A percentile compares a stretch with the other conserved stretches of the same genome.
phyloP scores from a whole-genome alignment of 768 basidiomycete genomes.

The Trametes maxima region DNA sequence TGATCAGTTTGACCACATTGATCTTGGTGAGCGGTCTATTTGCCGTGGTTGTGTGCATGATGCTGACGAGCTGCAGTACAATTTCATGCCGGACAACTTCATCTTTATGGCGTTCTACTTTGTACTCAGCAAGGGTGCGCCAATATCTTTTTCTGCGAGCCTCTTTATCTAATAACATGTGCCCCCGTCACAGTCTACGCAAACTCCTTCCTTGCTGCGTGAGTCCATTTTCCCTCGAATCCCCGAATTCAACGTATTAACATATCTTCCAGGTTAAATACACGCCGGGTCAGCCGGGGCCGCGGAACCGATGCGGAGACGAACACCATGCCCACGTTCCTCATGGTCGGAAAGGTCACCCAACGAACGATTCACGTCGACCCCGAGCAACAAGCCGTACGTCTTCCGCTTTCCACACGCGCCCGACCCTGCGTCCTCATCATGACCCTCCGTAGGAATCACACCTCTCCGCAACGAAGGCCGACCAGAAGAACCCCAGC shows the following conservation, averaged over 20 bases:
- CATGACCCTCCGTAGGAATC: neutral
- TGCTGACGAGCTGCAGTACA: constrained; percentile 46
- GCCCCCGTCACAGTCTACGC: constrained; percentile 50
- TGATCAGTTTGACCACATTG: constrained; percentile 52
- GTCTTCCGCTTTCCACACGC: neutral
- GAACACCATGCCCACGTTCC: constrained; percentile 32
- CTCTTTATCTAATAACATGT: neutral
- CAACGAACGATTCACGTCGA: constrained; percentile 21
- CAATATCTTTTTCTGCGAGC: neutral
- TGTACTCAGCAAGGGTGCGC: constrained; percentile 64
- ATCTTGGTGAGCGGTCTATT: constrained; percentile 47
- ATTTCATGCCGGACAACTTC: constrained; percentile 54
- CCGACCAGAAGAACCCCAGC: constrained; percentile 3
- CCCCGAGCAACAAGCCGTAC: constrained; percentile 14
- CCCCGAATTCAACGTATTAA: neutral
- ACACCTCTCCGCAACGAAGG: constrained; percentile 3
- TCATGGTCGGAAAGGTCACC: constrained; percentile 33
- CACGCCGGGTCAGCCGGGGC: constrained; percentile 54
- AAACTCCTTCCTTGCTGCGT: constrained; percentile 70
- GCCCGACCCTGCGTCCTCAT: too few relatives aligned
- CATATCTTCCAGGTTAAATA: constrained; percentile 52
- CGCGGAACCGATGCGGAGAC: constrained; percentile 52
- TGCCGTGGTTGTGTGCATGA: neutral
- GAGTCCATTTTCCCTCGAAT: constrained; percentile 26
- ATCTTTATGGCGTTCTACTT: constrained; percentile 66